These are phyloP conservation scores for Diaporthe capsici DNA, from an alignment of 2,329 filamentous ascomycete genomes.

Conservation along the genomic window DNA sequence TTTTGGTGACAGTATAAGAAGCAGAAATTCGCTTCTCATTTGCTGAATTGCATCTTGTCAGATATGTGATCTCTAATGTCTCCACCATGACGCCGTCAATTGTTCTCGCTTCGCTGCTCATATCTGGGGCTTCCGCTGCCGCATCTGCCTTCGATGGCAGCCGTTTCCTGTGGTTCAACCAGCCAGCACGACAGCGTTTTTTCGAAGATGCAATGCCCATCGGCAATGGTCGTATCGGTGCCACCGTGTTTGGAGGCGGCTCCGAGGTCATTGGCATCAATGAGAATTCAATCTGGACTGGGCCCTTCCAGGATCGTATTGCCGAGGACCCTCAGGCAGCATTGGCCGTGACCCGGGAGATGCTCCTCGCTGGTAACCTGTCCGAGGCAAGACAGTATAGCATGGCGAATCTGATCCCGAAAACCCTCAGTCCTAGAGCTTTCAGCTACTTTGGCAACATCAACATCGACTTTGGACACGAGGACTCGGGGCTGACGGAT, in stretches of 20 bases:
- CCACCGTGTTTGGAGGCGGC: neutral
- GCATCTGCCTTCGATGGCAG: constrained; percentile 1
- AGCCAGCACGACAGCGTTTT: neutral
- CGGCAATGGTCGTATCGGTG: constrained; percentile 27
- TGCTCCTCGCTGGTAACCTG: neutral
- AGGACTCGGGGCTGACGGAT: neutral
- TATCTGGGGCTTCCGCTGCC: neutral
- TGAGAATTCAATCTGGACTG: constrained; percentile 32
- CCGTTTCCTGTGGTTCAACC: neutral
- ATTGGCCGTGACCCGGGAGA: neutral
- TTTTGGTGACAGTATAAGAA: neutral
- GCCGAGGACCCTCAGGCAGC: neutral
- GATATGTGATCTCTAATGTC: neutral
- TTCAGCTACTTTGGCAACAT: constrained; percentile 26
- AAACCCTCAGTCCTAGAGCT: neutral
- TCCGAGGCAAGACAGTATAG: constrained; percentile 19
- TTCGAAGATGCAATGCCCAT: constrained; percentile 15
- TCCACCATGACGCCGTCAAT: neutral
- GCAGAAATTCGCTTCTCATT: no score
- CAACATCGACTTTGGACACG: neutral
- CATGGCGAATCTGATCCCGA: constrained; percentile 1
- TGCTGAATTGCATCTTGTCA: no score
- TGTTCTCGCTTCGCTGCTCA: neutral
- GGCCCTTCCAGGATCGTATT: constrained; percentile 17
- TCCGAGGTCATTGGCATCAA: constrained; percentile 25